Base-by-base conservation (phyloP, 805 yeast genomes). In the Peterozyma toletana region DNA sequence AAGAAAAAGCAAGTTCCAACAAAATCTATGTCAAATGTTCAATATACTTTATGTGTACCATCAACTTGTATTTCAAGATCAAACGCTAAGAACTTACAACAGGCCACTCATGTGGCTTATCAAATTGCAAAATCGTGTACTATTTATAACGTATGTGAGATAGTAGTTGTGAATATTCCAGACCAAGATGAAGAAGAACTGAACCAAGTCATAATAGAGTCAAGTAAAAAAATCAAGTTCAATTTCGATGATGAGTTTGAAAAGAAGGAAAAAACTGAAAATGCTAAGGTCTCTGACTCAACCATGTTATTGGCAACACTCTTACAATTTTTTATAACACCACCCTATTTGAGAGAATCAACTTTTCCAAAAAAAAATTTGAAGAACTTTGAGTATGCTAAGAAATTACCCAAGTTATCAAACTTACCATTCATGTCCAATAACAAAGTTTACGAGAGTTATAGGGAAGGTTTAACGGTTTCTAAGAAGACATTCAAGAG, bases 301-400 rank as follows among this genome's bases (percentile, higher is more conserved):
- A 64, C 81, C 0, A 60, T 80, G 56, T 55, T 80, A 7, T 70
- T 87, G 43, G 89, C 91, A 1, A 68, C 81, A 1, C 66, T 89
- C 35, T 64, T 89, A 45, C 95, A 87, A 57, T 88, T 67, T 57
- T 86, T 86, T 55, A 78, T 88, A 13, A 88, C 96, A 0, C 96
- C 96, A 1, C 84, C 87, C 40, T 86, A 89, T 56, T 67, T 89
- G 37, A 75, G 80, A 15, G 80, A 81, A 48, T 62, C 80, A 2
- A 70, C 83, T 4, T 86, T 88, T 65, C 55, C 56, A 31, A 69
- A 73, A 48, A 64, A 70, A 18, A 63, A 68, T 51, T 46, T 60
- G 21, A 59, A 64, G 33, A 73, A 77, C 55, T 77, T 85, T 57
- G 70, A 70, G 43, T 71, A 76, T 49, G 96, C 96, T 0, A 67